Evolutionary conservation across 1,284 basidiomycete species (phyloP), one percentile per base, ranked within the genome.

Genomic region (Marasmius fiardii): DNA sequence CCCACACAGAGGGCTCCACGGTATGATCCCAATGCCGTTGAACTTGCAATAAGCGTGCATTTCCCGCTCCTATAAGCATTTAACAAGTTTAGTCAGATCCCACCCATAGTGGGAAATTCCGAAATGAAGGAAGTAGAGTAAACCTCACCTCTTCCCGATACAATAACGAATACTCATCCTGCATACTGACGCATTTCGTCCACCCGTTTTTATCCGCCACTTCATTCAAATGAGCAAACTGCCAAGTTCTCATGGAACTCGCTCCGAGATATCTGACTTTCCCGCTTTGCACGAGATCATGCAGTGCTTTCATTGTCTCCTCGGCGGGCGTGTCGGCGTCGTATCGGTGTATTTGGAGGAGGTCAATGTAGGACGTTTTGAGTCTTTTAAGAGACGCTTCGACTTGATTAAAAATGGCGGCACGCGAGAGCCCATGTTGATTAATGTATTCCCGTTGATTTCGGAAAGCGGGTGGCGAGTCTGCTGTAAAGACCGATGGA

Each of bases 1-100:
- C 2, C 57, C 59, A 3, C 65, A 59, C 8, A 81, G 70, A 1
- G 75, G 74, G 0, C 68, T 63, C 68, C 70, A 79, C 0, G 74
- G 69, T 11, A 80, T 72, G 37, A 80, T 60, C 0, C 77, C 75
- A 47, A 79, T 78, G 21, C 77, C 79, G 14, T 77, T 67, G 56
- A 68, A 71, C 5, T 74, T 69, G 65, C 76, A 79, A 64, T 76
- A 81, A 1, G 69, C 67, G 16, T 76, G 62, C 74, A 80, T 76
- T 58, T 80, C 78, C 0, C 69, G 64, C 56, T 82, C 80, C 75
- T 78, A 53, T 1, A 26, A 39, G 26, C 23, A 47, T 18, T 18
- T n/a, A 16, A n/a, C n/a, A n/a, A n/a, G n/a, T n/a, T n/a, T n/a
- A n/a, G n/a, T n/a, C n/a, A n/a, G n/a, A n/a, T n/a, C n/a, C n/a